Base-by-base conservation (phyloP, 202 grass and related monocot species). In the Schoenoplectus tabernaemontani region DNA sequence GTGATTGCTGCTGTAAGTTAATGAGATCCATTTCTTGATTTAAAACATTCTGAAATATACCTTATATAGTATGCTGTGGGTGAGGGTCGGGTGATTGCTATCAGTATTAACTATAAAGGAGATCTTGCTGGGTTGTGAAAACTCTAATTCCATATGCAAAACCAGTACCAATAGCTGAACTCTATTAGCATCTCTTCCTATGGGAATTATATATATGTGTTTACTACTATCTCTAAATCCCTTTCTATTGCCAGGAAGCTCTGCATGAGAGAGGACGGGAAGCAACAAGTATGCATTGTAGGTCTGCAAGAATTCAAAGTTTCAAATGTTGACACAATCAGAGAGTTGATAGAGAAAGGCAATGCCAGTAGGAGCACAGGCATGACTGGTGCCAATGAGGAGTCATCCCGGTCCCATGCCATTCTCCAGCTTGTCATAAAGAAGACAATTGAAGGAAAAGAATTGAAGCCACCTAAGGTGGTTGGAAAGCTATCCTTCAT, bases 221-320 rank as follows among this genome's bases (percentile, higher is more conserved):
- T 74, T 32, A 13, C 24, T 74, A 74, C 7, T 74, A 30, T 74
- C 26, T 74, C 44, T 73, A 32, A 50, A 33, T 74, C 69, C 26
- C 26, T 15, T 20, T 33, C 24, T 53, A 24, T 62, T n/a, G 71
- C 57, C 44, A 89, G 87, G 57, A 89, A 89, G 74, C 80, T 89
- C 19, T 85, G 83, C 79, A 89, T 89, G 87, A 83, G 83, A 46
- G 83, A 89, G 79, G 87, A 89, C 51, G 83, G 83, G n/a, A 89
- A 85, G 82, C 83, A 89, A 54, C 85, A 87, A 83, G 80, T 87
- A 44, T 87, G 85, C 85, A 87, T 87, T 51, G 85, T 87, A 26
- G 85, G 85, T 77, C 65, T 87, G 13, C 85, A 87, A 83, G 85
- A 87, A 59, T 87, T 87, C 30, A 78, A 82, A 87, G 85, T 88